Percentiles rank a stretch among this genome's conserved stretches.
phyloP scores from a whole-genome alignment of 805 yeast genomes.

The Isabelozyma pseudorhagii region DNA sequence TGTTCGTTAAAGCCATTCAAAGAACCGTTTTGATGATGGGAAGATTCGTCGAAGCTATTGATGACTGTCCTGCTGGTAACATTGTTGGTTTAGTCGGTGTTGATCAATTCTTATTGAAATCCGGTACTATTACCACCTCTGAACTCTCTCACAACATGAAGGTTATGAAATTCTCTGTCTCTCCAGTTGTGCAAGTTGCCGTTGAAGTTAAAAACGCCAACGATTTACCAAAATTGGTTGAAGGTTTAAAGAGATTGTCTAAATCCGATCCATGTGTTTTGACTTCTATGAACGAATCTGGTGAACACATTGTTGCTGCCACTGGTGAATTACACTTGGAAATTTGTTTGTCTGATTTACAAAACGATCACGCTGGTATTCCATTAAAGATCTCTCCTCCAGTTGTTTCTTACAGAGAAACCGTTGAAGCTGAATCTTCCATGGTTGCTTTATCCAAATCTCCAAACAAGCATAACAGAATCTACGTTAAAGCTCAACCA shows the following conservation, averaged over 20 bases:
- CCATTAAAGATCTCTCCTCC: conserved; percentile 98
- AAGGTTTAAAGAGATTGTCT: conserved; percentile 99
- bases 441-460: conserved; percentile 97
- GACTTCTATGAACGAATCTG: conserved; percentile 82
- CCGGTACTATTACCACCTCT: conserved; percentile 97
- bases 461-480: conserved; percentile 99
- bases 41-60: conserved; percentile 95
- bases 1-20: conserved; percentile 95
- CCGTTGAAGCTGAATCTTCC: conserved; percentile 89
- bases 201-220: conserved; percentile 99
- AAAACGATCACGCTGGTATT: conserved; percentile 99
- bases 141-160: conserved; percentile 98
- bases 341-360: conserved; percentile 93
- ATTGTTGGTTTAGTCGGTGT: conserved; percentile 99
- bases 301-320: conserved; percentile 99
- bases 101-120: conserved; percentile 98
- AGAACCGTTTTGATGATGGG: conserved; percentile 99
- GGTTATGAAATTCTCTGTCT: conserved; percentile 99
- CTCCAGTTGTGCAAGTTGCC: conserved; percentile 99
- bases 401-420: conserved; percentile 98
- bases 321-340: conserved; percentile 99
- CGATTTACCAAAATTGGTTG: conserved; percentile 98
- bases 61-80: conserved; percentile 99
- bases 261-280: conserved; percentile 99
- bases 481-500: conserved; percentile 96